Base-by-base conservation (phyloP, 2,329 filamentous ascomycete species). In the Diaporthe ampelina region DNA sequence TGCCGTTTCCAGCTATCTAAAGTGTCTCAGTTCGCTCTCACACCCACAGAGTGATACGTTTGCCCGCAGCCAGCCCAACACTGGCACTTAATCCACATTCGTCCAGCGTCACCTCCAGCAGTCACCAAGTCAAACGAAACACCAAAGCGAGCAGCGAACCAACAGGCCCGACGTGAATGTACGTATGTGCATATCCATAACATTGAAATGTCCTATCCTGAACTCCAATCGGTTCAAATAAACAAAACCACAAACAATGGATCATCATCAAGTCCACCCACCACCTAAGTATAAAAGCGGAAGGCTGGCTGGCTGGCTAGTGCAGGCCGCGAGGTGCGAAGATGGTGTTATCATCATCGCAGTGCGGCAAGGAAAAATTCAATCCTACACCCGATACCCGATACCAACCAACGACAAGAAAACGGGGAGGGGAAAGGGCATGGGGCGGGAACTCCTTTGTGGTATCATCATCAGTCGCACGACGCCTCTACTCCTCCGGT, bases 381-480 rank as follows among this genome's bases (percentile, higher is more conserved):
- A 17, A 48, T 10, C 17, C 68, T 6, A 15, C 21, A n/a, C 8
- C 21, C 10, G n/a, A n/a, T n/a, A 40, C 29, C 54, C 8, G 68
- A 56, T 32, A 56, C 43, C n/a, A 54, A 15, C n/a, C 15, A 45
- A 70, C 43, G 15, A 11, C 13, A 6, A 50, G 13, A 43, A 43
- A 43, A 17, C 13, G 40, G 40, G 40, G 40, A 43, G 4, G 54
- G 13, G 35, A 15, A 29, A 29, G 29, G 29, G 24, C 13, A 37
- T 52, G 24, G 29, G 21, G 11, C 8, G 61, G 17, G 17, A 67
- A 67, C 61, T 67, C 67, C 70, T 24, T 70, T 75, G 73, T 70
- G 73, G 73, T 70, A 74, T 74, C 67, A 74, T 74, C 67, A 75
- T 75, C 69, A 37, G 21, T 56, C 69, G 29, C 29, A 32, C 29